A percentile compares a stretch with the other conserved stretches of the same genome.
These are phyloP conservation scores for Orbilia ellipsospora DNA, from an alignment of 2,329 filamentous ascomycete genomes.

Conservation along the genomic window DNA sequence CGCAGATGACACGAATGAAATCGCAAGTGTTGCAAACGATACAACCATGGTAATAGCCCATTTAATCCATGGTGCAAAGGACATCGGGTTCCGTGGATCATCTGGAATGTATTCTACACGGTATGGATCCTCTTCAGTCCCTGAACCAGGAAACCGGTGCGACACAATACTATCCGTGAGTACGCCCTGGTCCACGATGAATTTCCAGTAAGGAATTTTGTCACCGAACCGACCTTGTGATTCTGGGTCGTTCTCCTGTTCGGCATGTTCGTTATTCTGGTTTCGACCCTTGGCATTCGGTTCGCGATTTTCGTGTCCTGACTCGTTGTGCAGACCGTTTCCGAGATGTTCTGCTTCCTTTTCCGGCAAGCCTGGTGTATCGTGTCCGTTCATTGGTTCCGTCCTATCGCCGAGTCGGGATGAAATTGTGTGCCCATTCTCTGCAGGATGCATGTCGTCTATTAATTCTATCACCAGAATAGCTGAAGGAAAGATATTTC, in stretches of 20 bases:
- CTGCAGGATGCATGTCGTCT: background rate
- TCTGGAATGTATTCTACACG: constrained; percentile 74
- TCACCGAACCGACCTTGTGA: constrained; percentile 10
- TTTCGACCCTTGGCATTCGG: constrained; percentile 10
- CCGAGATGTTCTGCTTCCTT: constrained; percentile 10
- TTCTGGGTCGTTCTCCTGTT: constrained; percentile 13
- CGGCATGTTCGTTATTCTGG: constrained; percentile 2
- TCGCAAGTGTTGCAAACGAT: constrained; percentile 74
- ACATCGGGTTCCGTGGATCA: constrained; percentile 75
- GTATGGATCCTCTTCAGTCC: constrained; percentile 75
- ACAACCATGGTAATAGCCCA: constrained; percentile 74
- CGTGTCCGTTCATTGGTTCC: constrained; percentile 10
- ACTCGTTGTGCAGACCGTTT: background rate
- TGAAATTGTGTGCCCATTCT: background rate
- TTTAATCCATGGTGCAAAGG: constrained; percentile 70
- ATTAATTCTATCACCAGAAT: background rate
- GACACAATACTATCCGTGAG: constrained; percentile 70
- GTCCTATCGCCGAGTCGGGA: background rate
- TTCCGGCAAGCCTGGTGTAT: constrained; percentile 2
- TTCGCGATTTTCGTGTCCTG: background rate
- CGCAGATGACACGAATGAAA: constrained; percentile 67
- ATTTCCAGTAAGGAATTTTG: constrained; percentile 63
- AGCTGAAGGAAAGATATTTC: no score
- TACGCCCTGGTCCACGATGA: constrained; percentile 70
- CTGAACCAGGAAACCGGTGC: constrained; percentile 70